Evolutionary conservation across 129 eudicot genomes (phyloP).

Genomic region (Centella asiatica): DNA sequence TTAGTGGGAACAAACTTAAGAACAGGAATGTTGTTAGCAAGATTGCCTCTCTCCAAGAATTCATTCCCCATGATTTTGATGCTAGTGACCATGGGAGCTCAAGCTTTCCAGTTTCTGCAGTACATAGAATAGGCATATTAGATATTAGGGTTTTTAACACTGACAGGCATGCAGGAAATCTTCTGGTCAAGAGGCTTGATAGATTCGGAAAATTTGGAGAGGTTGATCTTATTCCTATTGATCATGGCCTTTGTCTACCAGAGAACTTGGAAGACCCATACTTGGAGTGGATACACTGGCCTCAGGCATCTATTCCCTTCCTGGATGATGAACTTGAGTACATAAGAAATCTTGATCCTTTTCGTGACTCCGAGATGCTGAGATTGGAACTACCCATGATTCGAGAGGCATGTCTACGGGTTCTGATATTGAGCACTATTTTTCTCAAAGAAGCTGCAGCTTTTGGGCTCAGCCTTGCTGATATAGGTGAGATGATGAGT

Average conservation of each 20-base stretch:
- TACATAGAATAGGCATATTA: conserved; percentile 64
- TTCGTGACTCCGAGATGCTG: conserved; percentile 51
- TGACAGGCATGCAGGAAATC: conserved; percentile 67
- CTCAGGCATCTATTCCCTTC: conserved; percentile 69
- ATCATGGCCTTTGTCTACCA: conserved; percentile 78
- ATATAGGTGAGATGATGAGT: conserved; percentile 75
- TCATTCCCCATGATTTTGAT: conserved; percentile 67
- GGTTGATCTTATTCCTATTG: conserved; percentile 63
- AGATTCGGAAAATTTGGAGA: conserved; percentile 38
- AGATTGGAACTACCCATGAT: conserved; percentile 59
- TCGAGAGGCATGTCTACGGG: conserved; percentile 59
- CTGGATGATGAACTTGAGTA: conserved; percentile 53
- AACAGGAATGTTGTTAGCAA: conserved; percentile 41
- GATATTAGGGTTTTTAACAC: conserved; percentile 69
- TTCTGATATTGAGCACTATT: conserved; percentile 41
- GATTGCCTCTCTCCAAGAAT: conserved; percentile 68
- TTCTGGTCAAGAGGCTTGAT: conserved; percentile 51
- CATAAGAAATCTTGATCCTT: conserved; percentile 41
- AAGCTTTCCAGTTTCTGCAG: conserved; percentile 56
- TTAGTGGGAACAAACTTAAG: conserved; percentile 43
- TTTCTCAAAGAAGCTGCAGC: conserved; percentile 59
- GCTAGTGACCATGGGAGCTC: conserved; percentile 73
- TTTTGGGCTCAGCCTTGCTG: conserved; percentile 53
- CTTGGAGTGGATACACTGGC: conserved; percentile 86
- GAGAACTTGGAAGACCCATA: conserved; percentile 73